Base-by-base conservation (phyloP, 2,329 filamentous ascomycete species). In the Tolypocladium guangdongense region DNA sequence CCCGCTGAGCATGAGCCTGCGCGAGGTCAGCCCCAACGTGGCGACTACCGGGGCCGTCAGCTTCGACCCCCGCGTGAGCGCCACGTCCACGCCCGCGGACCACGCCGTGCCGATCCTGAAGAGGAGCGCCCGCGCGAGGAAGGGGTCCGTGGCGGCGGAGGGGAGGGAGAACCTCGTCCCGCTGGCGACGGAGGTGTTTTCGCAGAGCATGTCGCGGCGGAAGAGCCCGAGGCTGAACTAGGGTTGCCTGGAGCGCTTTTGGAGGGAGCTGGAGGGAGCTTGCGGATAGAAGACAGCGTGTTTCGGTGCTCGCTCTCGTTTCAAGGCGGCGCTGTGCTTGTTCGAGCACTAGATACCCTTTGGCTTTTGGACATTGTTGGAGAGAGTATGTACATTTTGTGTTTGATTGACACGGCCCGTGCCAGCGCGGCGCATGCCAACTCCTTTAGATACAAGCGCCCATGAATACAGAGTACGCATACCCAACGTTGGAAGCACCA, bases 1-100 rank as follows among this genome's bases (percentile, higher is more conserved):
- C 57, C 65, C 66, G 16, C 60, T 72, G 32, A 68, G 66, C 55
- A 71, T 67, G 65, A 78, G 77, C 57, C 71, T 82, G 48, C 75
- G 78, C 41, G 80, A 82, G 63, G 72, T 82, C 37, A 77, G 81
- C 62, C 77, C 77, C 36, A 78, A 78, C 58, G 64, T 76, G 30
- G 71, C 72, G 55, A 59, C 62, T n/a, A 75, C 69, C 57, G 64
- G 63, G 22, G 60, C 64, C 10, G 61, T 68, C 30, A 57, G 61
- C 53, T 75, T 77, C 54, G 75, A 79, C 48, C 66, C 73, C 1
- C 66, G 69, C 12, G 64, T 68, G 11, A 76, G 71, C 63, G 68
- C 67, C 46, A 67, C 71, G 57, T 72, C 73, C 27, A 65, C 71
- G 56, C 64, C 71, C 12, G 66, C 66, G 4, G 70, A 73, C 56